Conservation (phyloP, 2,329 filamentous ascomycete species). For the Colletotrichum horii region DNA sequence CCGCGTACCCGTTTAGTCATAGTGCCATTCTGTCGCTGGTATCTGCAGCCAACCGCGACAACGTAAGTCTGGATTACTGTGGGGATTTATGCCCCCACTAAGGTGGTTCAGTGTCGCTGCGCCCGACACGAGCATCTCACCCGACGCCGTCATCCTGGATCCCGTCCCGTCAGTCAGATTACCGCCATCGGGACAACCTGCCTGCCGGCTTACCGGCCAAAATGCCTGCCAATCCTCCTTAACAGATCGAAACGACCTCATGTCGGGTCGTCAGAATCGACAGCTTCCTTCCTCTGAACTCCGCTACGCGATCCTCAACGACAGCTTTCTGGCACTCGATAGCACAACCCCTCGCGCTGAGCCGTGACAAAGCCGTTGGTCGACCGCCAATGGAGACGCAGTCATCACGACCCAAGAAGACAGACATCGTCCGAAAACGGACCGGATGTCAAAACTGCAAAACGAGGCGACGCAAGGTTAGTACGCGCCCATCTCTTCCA, state of each 20-base stretch:
- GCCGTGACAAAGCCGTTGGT: not conserved
- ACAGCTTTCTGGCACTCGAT: not conserved
- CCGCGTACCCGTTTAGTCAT: not conserved
- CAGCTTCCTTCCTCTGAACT: not conserved
- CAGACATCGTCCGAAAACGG: conserved; percentile 14
- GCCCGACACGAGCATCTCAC: not conserved
- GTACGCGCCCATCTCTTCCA: not conserved
- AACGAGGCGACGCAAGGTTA: conserved; percentile 3
- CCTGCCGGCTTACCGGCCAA: not conserved
- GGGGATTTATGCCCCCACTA: not conserved
- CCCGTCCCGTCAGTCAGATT: not conserved
- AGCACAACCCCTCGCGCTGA: not conserved
- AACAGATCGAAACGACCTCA: not conserved
- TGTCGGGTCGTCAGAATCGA: not conserved
- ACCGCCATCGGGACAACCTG: not conserved
- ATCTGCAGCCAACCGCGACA: not conserved
- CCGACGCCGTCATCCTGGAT: not conserved
- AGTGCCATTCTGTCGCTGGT: not conserved
- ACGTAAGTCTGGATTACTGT: not conserved
- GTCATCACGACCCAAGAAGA: conserved; percentile 2
- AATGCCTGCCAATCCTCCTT: not conserved
- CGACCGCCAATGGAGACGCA: not conserved
- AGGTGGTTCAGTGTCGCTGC: not conserved
- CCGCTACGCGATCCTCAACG: not conserved
- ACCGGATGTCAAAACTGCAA: conserved; percentile 17